phyloP scores from a whole-genome alignment of 2,329 filamentous ascomycete genomes.

The Sordariomycetes sp. region DNA sequence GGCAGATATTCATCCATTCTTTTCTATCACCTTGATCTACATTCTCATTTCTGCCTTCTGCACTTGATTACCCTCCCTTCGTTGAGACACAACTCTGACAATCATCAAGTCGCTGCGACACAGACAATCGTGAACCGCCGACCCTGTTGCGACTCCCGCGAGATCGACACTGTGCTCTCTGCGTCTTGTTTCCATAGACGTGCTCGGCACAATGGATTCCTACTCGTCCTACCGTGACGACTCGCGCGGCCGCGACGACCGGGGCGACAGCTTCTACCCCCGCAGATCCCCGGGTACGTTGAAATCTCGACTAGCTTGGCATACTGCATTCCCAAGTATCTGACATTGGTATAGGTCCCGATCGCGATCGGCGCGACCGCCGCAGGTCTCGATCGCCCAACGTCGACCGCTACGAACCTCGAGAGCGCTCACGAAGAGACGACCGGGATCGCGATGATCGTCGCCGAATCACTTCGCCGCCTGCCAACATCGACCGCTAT shows the following conservation, averaged over 20 bases:
- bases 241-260: slow-evolving; percentile 38
- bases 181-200: too few species aligned
- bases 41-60: background rate
- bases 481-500: slow-evolving; percentile 75
- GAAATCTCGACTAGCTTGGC: too few species aligned
- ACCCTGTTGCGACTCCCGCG: background rate
- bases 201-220: slow-evolving; percentile 38
- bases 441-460: slow-evolving; percentile 55
- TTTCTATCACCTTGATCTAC: too few species aligned
- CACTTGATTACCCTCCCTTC: slow-evolving; percentile 2
- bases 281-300: slow-evolving; percentile 63
- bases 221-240: slow-evolving; percentile 48
- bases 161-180: background rate
- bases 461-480: slow-evolving; percentile 51
- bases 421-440: slow-evolving; percentile 58
- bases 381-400: slow-evolving; percentile 62
- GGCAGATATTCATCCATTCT: too few species aligned
- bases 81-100: slow-evolving; percentile 7
- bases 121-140: background rate
- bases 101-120: slow-evolving; percentile 10
- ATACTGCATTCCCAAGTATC: background rate
- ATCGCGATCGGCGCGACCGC: slow-evolving; percentile 49
- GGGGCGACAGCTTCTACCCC: slow-evolving; percentile 53
- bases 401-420: slow-evolving; percentile 72
- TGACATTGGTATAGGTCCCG: slow-evolving; percentile 19